Conservation (phyloP, 2,329 filamentous ascomycete genomes). For the Thermomyces lanuginosus region DNA sequence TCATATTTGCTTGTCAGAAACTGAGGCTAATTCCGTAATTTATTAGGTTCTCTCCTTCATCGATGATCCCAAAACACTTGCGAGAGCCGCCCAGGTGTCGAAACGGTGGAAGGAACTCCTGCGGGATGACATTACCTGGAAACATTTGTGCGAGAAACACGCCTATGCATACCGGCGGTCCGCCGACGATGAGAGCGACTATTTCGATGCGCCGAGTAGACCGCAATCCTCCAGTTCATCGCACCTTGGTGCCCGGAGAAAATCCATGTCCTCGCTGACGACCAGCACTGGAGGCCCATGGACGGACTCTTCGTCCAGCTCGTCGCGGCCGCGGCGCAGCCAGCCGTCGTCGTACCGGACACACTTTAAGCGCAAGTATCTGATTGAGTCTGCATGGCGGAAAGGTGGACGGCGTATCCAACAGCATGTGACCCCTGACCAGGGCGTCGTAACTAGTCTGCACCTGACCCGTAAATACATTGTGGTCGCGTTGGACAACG, state of each 20-base stretch:
- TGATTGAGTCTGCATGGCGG: conserved; percentile 94
- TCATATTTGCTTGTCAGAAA: conserved; percentile 1
- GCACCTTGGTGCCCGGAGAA: conserved; percentile 30
- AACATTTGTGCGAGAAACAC: conserved; percentile 89
- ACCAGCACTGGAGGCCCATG: conserved; percentile 18
- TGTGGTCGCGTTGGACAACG: conserved; percentile 91
- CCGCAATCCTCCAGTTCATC: conserved; percentile 11
- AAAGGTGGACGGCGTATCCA: conserved; percentile 72
- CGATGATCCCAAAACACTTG: conserved; percentile 87
- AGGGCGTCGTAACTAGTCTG: conserved; percentile 88
- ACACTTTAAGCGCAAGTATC: conserved; percentile 93
- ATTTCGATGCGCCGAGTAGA: conserved; percentile 16
- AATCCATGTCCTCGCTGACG: conserved; percentile 27
- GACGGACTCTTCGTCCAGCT: conserved; percentile 10
- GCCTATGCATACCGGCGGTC: conserved; percentile 68
- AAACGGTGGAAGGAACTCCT: conserved; percentile 82
- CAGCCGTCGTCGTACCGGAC: conserved; percentile 77
- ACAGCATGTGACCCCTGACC: conserved; percentile 85
- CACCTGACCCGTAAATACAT: conserved; percentile 94
- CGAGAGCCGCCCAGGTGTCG: conserved; percentile 90
- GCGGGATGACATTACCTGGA: conserved; percentile 96
- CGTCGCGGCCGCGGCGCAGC: conserved; percentile 32
- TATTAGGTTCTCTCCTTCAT: conserved; percentile 80
- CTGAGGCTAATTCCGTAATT: conserved; percentile 1
- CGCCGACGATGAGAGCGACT: conserved; percentile 29